Base-by-base conservation (phyloP, 441 rosid species). In the Euphorbia schlechtendalii region DNA sequence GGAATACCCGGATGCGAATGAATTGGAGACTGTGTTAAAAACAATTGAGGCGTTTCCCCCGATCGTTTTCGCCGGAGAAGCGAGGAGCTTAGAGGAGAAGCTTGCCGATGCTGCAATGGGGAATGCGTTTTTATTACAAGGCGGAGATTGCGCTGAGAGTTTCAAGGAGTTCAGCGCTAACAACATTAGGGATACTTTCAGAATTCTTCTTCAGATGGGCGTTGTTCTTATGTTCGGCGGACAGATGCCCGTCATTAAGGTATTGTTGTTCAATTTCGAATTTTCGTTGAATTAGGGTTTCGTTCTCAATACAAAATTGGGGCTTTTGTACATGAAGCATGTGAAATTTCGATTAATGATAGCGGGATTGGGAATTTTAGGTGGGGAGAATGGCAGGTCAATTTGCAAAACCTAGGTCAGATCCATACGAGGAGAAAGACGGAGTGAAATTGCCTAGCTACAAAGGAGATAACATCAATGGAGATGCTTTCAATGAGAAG, bases 361-460 rank as follows among this genome's bases (percentile, higher is more conserved):
- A 55, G 24, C 62, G 40, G 48, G 57, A 18, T 67, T 34, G 36
- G 30, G 67, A 30, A 53, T 65, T 67, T 56, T 66, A 90, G 97
- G 97, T 90, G 71, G 97, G 97, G 64, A 90, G 96, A 80, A 90
- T 90, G 96, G 96, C 96, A 8, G 96, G 96, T 63, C 96, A 90
- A 72, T 90, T 90, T 67, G 95, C 97, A 0, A 90, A 90, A 76
- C 97, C 97, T 6, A 83, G 97, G 74, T 80, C 86, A 28, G 88
- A 76, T 27, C 69, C 84, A 6, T 69, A 73, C n/a, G 97, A 90
- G 80, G 92, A 74, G 80, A 83, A 75, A 69, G 67, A 90, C 74
- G 97, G 97, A 59, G 84, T 83, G 65, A 80, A 86, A 69, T 69
- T 88, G 59, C 96, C 96, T 2, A 82, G 85, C 70, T 90, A 90